Conservation (phyloP, 192 early-diverging fungal genomes). For the Coemansia sp. region DNA sequence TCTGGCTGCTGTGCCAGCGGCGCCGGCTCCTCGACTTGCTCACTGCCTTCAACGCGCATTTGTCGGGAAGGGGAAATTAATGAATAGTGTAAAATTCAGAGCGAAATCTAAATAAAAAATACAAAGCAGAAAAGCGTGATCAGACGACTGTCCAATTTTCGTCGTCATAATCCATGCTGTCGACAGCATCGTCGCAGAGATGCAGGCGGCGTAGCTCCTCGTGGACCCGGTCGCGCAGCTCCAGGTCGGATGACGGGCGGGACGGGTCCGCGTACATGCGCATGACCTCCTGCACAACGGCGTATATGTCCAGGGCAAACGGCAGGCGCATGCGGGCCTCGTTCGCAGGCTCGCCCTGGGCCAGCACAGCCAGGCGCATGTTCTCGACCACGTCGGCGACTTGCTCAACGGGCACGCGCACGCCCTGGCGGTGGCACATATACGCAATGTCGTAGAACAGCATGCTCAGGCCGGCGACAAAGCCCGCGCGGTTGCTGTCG, state of each 20-base stretch:
- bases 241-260: conserved; percentile 6
- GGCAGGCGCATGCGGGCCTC: conserved; percentile 11
- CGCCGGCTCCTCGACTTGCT: conserved; percentile 3
- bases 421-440: conserved; percentile 39
- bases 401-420: conserved; percentile 24
- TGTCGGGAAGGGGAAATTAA: background rate
- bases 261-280: conserved; percentile 24
- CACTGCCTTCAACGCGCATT: conserved; percentile 9
- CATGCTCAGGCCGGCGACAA: conserved; percentile 46
- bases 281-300: conserved; percentile 27
- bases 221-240: conserved; percentile 29
- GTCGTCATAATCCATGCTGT: conserved; percentile 36
- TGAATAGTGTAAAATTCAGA: background rate
- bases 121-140: background rate
- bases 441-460: conserved; percentile 42
- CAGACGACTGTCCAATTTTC: conserved; percentile 47
- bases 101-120: background rate
- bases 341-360: conserved; percentile 14
- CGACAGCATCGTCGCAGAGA: conserved; percentile 49
- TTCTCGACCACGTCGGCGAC: conserved; percentile 35
- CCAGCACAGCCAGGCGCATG: conserved; percentile 32
- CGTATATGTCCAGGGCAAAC: conserved; percentile 36
- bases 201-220: conserved; percentile 31
- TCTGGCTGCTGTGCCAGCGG: conserved; percentile 28
- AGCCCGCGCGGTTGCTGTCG: conserved; percentile 27